phyloP scores from a whole-genome alignment of 768 basidiomycete species.

The Cantharellus cinnabarinus region DNA sequence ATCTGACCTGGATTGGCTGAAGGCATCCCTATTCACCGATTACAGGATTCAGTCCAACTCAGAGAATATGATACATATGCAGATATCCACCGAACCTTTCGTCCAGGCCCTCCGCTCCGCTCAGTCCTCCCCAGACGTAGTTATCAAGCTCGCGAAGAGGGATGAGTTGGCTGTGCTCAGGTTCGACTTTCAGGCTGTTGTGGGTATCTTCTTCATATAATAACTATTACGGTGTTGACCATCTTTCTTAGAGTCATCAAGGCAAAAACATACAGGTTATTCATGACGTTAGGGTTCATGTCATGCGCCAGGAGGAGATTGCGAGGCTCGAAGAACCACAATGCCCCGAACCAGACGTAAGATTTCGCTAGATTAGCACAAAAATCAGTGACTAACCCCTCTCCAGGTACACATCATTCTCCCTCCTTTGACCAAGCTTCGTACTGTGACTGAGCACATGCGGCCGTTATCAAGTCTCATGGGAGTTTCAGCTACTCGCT shows the following conservation, averaged over 20 bases:
- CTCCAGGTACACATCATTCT: constrained; percentile 54
- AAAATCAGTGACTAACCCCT: background rate
- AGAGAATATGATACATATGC: constrained; percentile 57
- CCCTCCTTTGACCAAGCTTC: constrained; percentile 51
- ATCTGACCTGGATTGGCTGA: background rate
- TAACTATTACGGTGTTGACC: background rate
- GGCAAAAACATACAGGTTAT: constrained; percentile 44
- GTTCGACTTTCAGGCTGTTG: constrained; percentile 41
- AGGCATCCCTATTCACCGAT: constrained; percentile 37
- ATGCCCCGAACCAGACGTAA: constrained; percentile 70
- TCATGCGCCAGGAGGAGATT: constrained; percentile 56
- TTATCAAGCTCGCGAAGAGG: constrained; percentile 77
- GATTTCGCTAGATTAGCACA: constrained; percentile 1
- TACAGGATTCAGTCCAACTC: constrained; percentile 81
- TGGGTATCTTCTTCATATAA: background rate
- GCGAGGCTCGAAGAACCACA: constrained; percentile 55
- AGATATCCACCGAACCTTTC: constrained; percentile 54
- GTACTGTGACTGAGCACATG: constrained; percentile 61
- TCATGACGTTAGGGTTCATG: constrained; percentile 68
- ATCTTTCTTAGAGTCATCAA: constrained; percentile 28
- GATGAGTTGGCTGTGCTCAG: constrained; percentile 55
- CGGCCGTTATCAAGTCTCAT: constrained; percentile 49
- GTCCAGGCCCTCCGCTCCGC: constrained; percentile 49
- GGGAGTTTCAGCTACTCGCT: constrained; percentile 45
- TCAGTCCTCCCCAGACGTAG: constrained; percentile 33